These are phyloP conservation scores for Rhypophila decipiens DNA, from an alignment of 495 filamentous ascomycete species.

Conservation along the genomic window DNA sequence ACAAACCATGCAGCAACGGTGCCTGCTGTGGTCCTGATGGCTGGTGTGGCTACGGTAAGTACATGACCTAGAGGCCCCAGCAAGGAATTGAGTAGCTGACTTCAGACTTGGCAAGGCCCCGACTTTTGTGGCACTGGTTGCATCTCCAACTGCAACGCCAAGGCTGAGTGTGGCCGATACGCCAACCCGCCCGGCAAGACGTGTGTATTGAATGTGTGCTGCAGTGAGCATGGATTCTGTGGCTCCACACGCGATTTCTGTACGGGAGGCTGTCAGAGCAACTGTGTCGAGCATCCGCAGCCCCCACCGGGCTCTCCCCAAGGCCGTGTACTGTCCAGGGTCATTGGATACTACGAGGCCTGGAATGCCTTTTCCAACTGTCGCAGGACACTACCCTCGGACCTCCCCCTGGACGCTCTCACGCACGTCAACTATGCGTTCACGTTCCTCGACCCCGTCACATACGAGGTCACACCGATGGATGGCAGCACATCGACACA, in stretches of 20 bases:
- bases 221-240: no score
- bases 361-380: neutral
- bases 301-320: no score
- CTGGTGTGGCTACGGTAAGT: neutral
- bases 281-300: no score
- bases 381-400: neutral
- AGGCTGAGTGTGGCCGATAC: neutral
- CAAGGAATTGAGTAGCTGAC: no score
- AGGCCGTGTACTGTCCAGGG: no score
- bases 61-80: no score
- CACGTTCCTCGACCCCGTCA: conserved; percentile 13
- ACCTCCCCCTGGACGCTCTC: conserved; percentile 8
- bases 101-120: no score
- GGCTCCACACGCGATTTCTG: no score
- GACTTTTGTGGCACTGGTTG: neutral
- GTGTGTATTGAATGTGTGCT: no score
- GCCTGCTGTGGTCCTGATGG: neutral
- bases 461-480: conserved; percentile 10
- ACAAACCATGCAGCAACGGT: neutral
- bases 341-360: neutral
- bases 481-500: neutral
- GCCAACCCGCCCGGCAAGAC: neutral
- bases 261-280: no score
- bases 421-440: conserved; percentile 26
- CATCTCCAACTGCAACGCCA: neutral